Base-by-base conservation (phyloP, 179 eudicot genomes). In the Silene vulgaris region DNA sequence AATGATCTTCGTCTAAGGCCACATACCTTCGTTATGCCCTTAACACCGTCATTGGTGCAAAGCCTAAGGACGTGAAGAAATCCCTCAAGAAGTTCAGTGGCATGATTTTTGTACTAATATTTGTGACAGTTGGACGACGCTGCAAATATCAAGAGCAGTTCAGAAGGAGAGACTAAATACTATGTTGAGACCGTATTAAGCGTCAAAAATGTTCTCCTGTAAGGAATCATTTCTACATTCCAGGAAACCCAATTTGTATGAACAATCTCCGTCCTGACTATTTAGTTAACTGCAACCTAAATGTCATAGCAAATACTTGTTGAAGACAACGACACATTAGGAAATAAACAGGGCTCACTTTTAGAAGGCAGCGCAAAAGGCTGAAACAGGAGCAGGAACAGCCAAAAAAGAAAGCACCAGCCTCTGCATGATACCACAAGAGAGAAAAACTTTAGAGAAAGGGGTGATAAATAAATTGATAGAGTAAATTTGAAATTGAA, bases 101-200 rank as follows among this genome's bases (percentile, higher is more conserved):
- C 20, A 90, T 92, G 87, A 96, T 95, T 83, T 90, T 88, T 85
- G 57, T 52, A 64, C 26, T 54, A 9, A n/a, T 40, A 40, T 37
- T 32, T 72, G 74, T 65, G 35, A 65, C 89, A 95, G 99, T 75
- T 95, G 92, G 99, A 95, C 69, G 63, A 95, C 74, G 97, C 99
- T 2, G 99, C 97, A 65, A 95, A 90, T 87, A 93, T 69, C 64
- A 92, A 95, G 90, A 92, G 90, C 89, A 12, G 78, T 28, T 28
- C 90, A 4, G 84, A 92, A 11, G 99, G 97, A 45, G 96, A 90
- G 85, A 95, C 92, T 30, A 30, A 4, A 85, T 89, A 87, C 77
- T 95, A 92, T 70, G 92, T 88, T 16, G 84, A 81, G 71, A 83
- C 97, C 45, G 92, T 89, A 62, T 74, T 93, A 17, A 56, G 75